Conservation (phyloP, 2,329 filamentous ascomycete genomes). For the Sarocladium brachiariae region DNA sequence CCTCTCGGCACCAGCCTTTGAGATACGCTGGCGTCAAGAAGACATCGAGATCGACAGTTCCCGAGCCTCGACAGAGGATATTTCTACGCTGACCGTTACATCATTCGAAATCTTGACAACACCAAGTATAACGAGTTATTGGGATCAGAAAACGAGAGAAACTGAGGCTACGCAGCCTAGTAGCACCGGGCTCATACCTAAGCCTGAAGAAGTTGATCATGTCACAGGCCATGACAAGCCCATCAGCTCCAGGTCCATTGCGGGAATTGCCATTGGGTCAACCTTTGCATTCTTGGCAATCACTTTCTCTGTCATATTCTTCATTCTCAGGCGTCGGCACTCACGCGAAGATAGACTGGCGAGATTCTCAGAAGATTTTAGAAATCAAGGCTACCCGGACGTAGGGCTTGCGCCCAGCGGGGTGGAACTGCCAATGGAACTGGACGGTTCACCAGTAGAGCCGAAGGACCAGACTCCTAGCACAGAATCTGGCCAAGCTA, state of each 20-base stretch:
- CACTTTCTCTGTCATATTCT: constrained; percentile 29
- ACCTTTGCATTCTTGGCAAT: constrained; percentile 24
- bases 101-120: not conserved
- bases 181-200: too few relatives aligned
- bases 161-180: not conserved
- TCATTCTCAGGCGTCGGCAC: constrained; percentile 17
- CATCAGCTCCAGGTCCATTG: constrained; percentile 11
- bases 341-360: constrained; percentile 4
- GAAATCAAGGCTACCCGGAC: constrained; percentile 6
- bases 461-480: constrained; percentile 6
- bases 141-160: not conserved
- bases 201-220: not conserved
- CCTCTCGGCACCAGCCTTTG: constrained; percentile 23
- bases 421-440: not conserved
- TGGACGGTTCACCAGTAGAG: constrained; percentile 6
- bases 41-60: constrained; percentile 12
- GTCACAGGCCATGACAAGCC: not conserved
- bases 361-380: constrained; percentile 2
- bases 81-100: not conserved
- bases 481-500: not conserved
- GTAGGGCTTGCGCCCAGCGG: not conserved
- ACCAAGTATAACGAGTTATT: not conserved
- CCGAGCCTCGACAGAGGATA: not conserved
- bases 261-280: constrained; percentile 14
- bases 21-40: constrained; percentile 21